Evolutionary conservation across 78 protist species (phyloP).

Genomic region (Speleostelium caveatum): DNA sequence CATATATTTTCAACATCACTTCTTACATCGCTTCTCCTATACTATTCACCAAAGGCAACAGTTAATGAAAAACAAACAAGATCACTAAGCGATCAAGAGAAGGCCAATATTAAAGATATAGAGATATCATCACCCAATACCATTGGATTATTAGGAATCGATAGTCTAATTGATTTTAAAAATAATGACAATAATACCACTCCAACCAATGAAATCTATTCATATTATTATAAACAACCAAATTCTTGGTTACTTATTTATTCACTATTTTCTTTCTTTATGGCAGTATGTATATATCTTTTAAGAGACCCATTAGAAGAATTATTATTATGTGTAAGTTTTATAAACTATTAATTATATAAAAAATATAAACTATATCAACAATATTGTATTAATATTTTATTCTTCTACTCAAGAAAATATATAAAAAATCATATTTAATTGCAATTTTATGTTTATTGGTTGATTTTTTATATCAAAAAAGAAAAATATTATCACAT

Average conservation of each 20-base stretch:
- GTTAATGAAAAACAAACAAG: too few relatives aligned
- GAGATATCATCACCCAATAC: too few relatives aligned
- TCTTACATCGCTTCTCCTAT: constrained; percentile 25
- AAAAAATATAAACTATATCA: too few relatives aligned
- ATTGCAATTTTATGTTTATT: constrained; percentile 18
- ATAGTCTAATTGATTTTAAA: too few relatives aligned
- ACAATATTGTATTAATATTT: too few relatives aligned
- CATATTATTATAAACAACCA: constrained; percentile 50
- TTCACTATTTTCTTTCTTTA: constrained; percentile 44
- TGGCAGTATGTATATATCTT: constrained; percentile 42
- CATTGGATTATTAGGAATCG: too few relatives aligned
- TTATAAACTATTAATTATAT: too few relatives aligned
- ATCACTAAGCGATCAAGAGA: too few relatives aligned
- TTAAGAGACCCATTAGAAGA: constrained; percentile 64
- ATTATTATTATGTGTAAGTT: too few relatives aligned
- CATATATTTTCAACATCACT: constrained; percentile 53
- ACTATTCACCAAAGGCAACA: constrained; percentile 43
- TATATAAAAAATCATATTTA: constrained; percentile 44
- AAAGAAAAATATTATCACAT: constrained; percentile 37
- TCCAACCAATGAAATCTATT: neutral
- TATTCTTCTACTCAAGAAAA: constrained; percentile 43
- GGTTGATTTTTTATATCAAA: constrained; percentile 39
- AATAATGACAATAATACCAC: too few relatives aligned
- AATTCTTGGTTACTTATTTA: constrained; percentile 49
- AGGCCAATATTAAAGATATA: neutral